These are phyloP conservation scores for Arthroderma sp. DNA, from an alignment of 2,329 filamentous ascomycete species.

Conservation along the genomic window DNA sequence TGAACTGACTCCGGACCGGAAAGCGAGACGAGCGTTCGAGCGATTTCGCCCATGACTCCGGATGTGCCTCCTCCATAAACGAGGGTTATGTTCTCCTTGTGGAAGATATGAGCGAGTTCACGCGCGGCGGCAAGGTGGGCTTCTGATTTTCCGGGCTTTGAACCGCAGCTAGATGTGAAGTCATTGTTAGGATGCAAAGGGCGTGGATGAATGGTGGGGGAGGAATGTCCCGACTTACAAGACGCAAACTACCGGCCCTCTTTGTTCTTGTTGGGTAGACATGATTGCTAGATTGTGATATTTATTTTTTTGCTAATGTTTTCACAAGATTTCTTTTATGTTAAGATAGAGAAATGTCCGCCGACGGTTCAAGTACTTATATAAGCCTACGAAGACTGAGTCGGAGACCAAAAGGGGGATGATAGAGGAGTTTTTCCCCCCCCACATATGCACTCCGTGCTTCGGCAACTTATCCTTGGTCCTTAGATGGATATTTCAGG, in stretches of 20 bases:
- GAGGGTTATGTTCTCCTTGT: slow-evolving; percentile 62
- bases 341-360: too few relatives aligned
- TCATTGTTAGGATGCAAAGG: slow-evolving; percentile 9
- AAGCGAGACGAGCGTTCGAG: slow-evolving; percentile 70
- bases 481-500: too few relatives aligned
- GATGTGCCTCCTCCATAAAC: slow-evolving; percentile 93
- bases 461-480: too few relatives aligned
- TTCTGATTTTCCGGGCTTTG: slow-evolving; percentile 58
- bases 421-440: too few relatives aligned
- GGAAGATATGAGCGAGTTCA: slow-evolving; percentile 58
- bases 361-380: too few relatives aligned
- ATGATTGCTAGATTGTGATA: neutral
- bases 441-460: too few relatives aligned
- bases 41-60: slow-evolving; percentile 90
- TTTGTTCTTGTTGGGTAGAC: slow-evolving; percentile 13
- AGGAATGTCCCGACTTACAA: slow-evolving; percentile 43
- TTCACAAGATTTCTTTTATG: too few relatives aligned
- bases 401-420: too few relatives aligned
- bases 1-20: slow-evolving; percentile 72
- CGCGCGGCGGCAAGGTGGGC: slow-evolving; percentile 67
- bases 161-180: slow-evolving; percentile 54
- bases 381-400: too few relatives aligned
- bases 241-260: slow-evolving; percentile 64
- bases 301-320: too few relatives aligned
- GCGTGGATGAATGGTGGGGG: neutral